Evolutionary conservation across 305 asterid species (phyloP).

Genomic region (Andrographis paniculata): DNA sequence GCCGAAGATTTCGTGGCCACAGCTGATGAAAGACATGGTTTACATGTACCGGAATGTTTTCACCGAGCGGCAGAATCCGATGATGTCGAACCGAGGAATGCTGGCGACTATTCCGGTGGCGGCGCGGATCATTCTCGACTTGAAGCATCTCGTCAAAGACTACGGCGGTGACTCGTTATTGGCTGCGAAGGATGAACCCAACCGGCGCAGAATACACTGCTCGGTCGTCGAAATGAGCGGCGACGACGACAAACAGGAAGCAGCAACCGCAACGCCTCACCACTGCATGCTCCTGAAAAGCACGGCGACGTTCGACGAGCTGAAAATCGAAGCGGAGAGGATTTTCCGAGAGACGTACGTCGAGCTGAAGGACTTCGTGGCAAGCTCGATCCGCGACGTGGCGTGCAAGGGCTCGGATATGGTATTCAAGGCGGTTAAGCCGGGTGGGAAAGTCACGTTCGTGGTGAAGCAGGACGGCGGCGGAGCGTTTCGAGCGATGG

Average conservation of each 20-base stretch:
- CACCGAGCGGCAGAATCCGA: slow-evolving; percentile 23
- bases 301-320: slow-evolving; percentile 48
- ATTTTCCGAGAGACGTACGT: slow-evolving; percentile 48
- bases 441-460: slow-evolving; percentile 39
- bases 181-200: slow-evolving; percentile 8
- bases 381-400: slow-evolving; percentile 25
- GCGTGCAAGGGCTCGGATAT: slow-evolving; percentile 37
- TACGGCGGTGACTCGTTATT: slow-evolving; percentile 17
- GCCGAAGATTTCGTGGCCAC: slow-evolving; percentile 49
- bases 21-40: slow-evolving; percentile 58
- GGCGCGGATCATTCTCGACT: slow-evolving; percentile 63
- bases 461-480: slow-evolving; percentile 29
- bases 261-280: slow-evolving; percentile 33
- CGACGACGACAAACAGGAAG: slow-evolving; percentile 13
- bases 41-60: slow-evolving; percentile 40
- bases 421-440: slow-evolving; percentile 43
- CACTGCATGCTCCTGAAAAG: slow-evolving; percentile 38
- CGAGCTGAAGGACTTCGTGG: slow-evolving; percentile 38
- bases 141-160: slow-evolving; percentile 52
- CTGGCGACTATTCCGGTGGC: slow-evolving; percentile 40
- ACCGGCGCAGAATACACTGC: slow-evolving; percentile 37
- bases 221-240: slow-evolving; percentile 22
- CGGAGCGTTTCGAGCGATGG: slow-evolving; percentile 21
- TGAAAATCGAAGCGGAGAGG: slow-evolving; percentile 47
- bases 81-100: slow-evolving; percentile 15